phyloP scores from a whole-genome alignment of 345 rosid genomes.

The Bruguiera sexangula region DNA sequence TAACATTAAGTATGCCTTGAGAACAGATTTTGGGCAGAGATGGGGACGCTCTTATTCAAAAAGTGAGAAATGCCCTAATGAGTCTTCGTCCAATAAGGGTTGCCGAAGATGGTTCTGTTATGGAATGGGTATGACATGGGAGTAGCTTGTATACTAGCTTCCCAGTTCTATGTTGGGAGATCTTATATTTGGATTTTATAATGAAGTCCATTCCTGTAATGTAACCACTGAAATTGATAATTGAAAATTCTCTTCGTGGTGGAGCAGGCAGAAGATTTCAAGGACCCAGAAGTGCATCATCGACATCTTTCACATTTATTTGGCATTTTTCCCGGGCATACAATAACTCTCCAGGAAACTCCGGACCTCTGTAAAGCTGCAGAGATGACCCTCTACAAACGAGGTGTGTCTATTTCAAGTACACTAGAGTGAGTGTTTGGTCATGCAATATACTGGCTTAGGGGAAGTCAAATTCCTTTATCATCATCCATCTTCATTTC shows the following conservation, averaged over 20 bases:
- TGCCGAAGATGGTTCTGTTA: constrained; percentile 69
- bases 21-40: constrained; percentile 59
- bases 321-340: constrained; percentile 89
- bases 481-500: neutral
- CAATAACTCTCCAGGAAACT: constrained; percentile 52
- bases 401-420: constrained; percentile 49
- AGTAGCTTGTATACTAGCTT: neutral
- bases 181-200: neutral
- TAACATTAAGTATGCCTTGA: neutral
- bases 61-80: constrained; percentile 54
- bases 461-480: neutral
- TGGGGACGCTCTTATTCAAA: constrained; percentile 46
- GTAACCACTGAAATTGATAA: neutral
- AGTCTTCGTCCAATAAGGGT: constrained; percentile 66
- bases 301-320: constrained; percentile 91
- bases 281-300: constrained; percentile 80
- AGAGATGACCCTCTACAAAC: constrained; percentile 52
- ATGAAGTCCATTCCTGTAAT: neutral
- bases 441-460: neutral
- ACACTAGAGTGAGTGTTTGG: neutral
- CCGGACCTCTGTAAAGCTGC: constrained; percentile 79
- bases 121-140: constrained; percentile 74
- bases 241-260: neutral
- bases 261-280: constrained; percentile 61
- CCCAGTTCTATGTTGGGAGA: neutral